Evolutionary conservation across 345 rosid genomes (phyloP).

Genomic region (Eucalyptus erythrocorys): DNA sequence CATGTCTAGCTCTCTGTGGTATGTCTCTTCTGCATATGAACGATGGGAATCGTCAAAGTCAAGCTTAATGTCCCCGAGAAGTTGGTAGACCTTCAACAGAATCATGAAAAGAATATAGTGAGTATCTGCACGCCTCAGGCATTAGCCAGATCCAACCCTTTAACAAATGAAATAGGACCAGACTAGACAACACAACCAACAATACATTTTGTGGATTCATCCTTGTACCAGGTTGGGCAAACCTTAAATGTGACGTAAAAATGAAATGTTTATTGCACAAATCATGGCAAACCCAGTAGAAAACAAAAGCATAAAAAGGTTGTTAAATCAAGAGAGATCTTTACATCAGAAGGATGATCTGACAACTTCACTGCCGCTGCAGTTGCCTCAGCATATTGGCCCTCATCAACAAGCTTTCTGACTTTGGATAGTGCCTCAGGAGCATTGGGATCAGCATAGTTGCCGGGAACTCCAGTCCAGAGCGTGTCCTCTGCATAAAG

Average conservation of each 20-base stretch:
- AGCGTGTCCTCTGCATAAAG: conserved; percentile 64
- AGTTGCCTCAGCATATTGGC: conserved; percentile 62
- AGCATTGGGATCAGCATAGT: conserved; percentile 55
- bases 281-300: not conserved
- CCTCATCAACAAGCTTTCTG: conserved; percentile 57
- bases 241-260: not conserved
- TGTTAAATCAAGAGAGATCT: not conserved
- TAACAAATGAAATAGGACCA: not conserved
- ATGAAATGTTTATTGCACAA: not conserved
- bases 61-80: conserved; percentile 76
- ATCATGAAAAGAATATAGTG: not conserved
- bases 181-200: not conserved
- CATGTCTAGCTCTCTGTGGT: conserved; percentile 76
- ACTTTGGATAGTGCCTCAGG: conserved; percentile 52
- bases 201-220: not conserved
- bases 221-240: not conserved
- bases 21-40: conserved; percentile 46
- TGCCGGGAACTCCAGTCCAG: conserved; percentile 77
- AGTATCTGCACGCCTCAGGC: not conserved
- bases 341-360: conserved; percentile 51
- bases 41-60: conserved; percentile 73
- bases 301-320: not conserved
- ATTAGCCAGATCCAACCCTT: not conserved
- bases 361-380: conserved; percentile 49
- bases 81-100: conserved; percentile 62